phyloP scores from a whole-genome alignment of 257 asterid species.

The Cordia subcordata region DNA sequence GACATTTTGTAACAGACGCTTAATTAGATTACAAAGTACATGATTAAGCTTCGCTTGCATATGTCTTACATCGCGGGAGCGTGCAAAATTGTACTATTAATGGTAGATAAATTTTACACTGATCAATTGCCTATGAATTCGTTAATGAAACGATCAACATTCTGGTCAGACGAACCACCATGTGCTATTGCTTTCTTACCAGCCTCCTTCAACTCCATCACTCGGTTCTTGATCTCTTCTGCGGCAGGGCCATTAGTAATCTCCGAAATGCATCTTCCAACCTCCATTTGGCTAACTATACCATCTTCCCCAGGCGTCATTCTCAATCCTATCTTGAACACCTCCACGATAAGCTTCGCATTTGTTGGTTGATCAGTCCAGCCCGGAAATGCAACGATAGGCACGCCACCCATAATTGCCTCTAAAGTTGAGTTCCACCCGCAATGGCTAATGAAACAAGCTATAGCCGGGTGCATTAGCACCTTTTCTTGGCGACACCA shows the following conservation, averaged over 20 bases:
- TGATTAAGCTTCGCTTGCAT: no score
- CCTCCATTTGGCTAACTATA: background rate
- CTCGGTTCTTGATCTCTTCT: background rate
- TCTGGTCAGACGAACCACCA: background rate
- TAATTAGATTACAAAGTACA: no score
- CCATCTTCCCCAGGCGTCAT: background rate
- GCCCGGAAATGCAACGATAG: background rate
- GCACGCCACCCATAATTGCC: background rate
- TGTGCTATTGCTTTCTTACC: background rate
- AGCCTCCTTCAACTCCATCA: background rate
- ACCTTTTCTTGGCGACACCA: background rate
- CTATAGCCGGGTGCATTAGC: background rate
- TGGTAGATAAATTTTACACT: no score
- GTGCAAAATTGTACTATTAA: no score
- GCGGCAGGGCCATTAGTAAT: background rate
- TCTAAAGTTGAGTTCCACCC: constrained; percentile 3
- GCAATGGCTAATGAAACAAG: background rate
- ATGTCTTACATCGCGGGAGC: no score
- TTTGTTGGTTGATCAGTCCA: constrained; percentile 1
- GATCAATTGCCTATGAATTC: background rate
- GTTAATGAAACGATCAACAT: background rate
- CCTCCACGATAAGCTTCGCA: background rate
- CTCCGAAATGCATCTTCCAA: background rate
- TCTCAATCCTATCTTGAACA: background rate
- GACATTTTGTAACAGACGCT: no score